Evolutionary conservation across 2,329 filamentous ascomycete genomes (phyloP), one percentile per base, ranked within the genome.

Genomic region (Ilyonectria mors-panacis): DNA sequence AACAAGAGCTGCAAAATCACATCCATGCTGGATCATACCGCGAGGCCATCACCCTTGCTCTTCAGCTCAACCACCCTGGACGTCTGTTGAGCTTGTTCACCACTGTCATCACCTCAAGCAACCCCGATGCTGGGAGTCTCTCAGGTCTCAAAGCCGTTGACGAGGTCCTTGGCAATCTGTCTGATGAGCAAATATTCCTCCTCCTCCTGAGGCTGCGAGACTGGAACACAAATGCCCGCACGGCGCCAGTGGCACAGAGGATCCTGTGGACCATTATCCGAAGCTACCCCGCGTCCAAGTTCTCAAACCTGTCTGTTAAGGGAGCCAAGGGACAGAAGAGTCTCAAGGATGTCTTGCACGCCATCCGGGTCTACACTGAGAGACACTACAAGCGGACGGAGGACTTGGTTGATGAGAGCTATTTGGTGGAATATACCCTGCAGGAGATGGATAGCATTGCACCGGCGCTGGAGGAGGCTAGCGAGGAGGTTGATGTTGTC

Each of bases 201-300:
- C 87, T 99, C 15, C 87, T 99, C 1, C 85, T 95, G 42, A 87
- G 96, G 65, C 82, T 98, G 50, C 88, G 97, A 51, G 96, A 99
- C 82, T 99, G 96, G 96, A 99, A 99, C 79, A 97, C 96, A 5
- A 98, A 98, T 75, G 94, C 94, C 0, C 88, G 94, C 68, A 97
- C 94, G 4, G 92, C 94, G 1, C 88, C 91, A 6, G 90, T 98
- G 1, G 93, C 96, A 1, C 96, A 99, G 81, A 89, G 92, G 37
- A 91, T 99, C 15, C 83, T 99, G 8, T 92, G 91, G 84, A 89
- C 93, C 1, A 78, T 99, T 8, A 90, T 97, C 58, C 90, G 90
- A 71, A 93, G 91, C 66, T 97, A 97, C 76, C 93, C 94, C 1
- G 93, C 93, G 2, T 89, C 89, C 55, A 89, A 92, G 64, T 89